Evolutionary conservation across 139 green algal species (phyloP).

Genomic region (Dunaliella primolecta): DNA sequence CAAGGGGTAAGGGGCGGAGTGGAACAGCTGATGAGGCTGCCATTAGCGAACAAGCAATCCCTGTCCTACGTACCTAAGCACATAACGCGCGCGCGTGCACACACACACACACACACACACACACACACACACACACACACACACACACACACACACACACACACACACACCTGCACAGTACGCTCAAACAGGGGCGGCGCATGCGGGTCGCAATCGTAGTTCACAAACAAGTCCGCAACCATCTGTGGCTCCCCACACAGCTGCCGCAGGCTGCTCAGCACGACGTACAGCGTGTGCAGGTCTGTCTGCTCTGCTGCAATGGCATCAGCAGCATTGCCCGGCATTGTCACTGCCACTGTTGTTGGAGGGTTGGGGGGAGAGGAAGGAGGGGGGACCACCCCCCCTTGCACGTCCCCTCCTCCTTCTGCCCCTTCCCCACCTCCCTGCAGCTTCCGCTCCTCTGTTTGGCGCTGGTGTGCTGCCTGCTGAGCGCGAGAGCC

Average conservation of each 20-base stretch:
- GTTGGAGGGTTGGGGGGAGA: not conserved
- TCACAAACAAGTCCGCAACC: conserved; percentile 90
- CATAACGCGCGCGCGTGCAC: no score
- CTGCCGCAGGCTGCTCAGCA: conserved; percentile 42
- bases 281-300: conserved; percentile 31
- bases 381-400: not conserved
- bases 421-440: not conserved
- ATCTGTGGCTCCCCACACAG: conserved; percentile 60
- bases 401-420: conserved; percentile 4
- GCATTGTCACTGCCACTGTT: not conserved
- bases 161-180: conserved; percentile 31
- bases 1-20: no score
- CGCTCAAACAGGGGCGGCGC: conserved; percentile 82
- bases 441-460: not conserved
- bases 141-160: conserved; percentile 4
- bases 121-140: not conserved
- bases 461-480: not conserved
- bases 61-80: no score
- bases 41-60: no score
- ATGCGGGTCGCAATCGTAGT: conserved; percentile 91
- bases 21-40: no score
- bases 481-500: conserved; percentile 6
- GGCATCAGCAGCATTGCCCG: not conserved
- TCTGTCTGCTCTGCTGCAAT: conserved; percentile 14
- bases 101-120: not conserved